These are phyloP conservation scores for Macroventuria anomochaeta DNA, from an alignment of 2,329 filamentous ascomycete species.

Conservation along the genomic window DNA sequence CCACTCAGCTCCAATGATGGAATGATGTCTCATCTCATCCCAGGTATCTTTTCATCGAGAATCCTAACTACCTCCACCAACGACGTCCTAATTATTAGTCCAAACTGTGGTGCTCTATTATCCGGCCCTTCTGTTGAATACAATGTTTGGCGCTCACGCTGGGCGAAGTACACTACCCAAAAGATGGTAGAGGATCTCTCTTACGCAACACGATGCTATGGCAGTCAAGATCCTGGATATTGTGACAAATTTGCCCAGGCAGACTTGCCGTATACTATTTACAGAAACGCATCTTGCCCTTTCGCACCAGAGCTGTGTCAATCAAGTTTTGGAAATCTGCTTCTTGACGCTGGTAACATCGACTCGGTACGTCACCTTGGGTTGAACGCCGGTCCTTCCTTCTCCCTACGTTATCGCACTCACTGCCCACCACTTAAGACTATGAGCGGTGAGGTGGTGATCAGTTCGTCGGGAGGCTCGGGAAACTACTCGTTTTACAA, in stretches of 20 bases:
- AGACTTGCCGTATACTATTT: not conserved
- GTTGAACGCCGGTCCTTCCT: not conserved
- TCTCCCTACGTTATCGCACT: not conserved
- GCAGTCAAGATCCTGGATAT: not conserved
- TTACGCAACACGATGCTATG: constrained; percentile 18
- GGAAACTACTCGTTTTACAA: too few relatives aligned
- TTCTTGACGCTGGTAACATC: not conserved
- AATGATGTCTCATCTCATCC: too few relatives aligned
- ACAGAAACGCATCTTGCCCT: not conserved
- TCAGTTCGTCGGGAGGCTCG: too few relatives aligned
- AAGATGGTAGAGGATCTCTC: constrained; percentile 2
- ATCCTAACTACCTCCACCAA: constrained; percentile 37
- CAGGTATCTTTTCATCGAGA: constrained; percentile 41
- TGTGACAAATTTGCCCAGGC: not conserved
- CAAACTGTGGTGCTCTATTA: constrained; percentile 22
- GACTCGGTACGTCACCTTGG: not conserved
- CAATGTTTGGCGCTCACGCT: not conserved
- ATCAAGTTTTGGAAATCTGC: not conserved
- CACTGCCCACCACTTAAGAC: not conserved
- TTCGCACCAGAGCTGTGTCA: constrained; percentile 1
- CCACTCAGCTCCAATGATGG: too few relatives aligned
- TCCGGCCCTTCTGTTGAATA: not conserved
- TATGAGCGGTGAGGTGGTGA: too few relatives aligned
- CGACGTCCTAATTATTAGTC: constrained; percentile 38
- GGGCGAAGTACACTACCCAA: not conserved